Conservation (phyloP, 1,284 basidiomycete species). For the Sphagnurus paluster region DNA sequence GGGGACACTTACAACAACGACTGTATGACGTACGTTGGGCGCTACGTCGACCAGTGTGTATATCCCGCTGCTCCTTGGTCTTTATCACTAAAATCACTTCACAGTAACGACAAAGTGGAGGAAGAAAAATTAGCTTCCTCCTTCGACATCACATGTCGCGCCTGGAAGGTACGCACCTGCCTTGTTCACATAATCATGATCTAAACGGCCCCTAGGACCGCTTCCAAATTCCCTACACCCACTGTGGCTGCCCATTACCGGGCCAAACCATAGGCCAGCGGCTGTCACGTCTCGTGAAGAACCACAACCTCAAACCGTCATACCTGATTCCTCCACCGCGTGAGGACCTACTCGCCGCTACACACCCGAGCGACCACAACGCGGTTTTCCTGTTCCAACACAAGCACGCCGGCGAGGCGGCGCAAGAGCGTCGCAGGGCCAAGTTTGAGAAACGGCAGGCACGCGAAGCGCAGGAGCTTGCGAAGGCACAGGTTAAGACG, state of each 20-base stretch:
- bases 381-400: slow-evolving; percentile 5
- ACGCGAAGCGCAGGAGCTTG: background rate
- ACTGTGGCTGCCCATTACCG: slow-evolving; percentile 49
- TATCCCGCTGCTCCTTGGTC: background rate
- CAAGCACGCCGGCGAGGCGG: background rate
- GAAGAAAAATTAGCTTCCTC: slow-evolving; percentile 31
- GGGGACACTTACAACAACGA: slow-evolving; percentile 27
- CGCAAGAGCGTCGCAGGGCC: slow-evolving; percentile 1
- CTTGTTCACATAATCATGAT: background rate
- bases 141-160: slow-evolving; percentile 42
- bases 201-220: slow-evolving; percentile 26
- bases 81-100: background rate
- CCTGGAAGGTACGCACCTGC: slow-evolving; percentile 32
- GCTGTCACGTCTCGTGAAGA: slow-evolving; percentile 31
- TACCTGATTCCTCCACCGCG: slow-evolving; percentile 30
- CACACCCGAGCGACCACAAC: slow-evolving; percentile 37
- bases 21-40: slow-evolving; percentile 27
- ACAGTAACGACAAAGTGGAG: slow-evolving; percentile 42
- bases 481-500: background rate
- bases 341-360: slow-evolving; percentile 32
- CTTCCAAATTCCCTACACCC: slow-evolving; percentile 40
- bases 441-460: slow-evolving; percentile 1
- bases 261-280: slow-evolving; percentile 41
- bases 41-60: slow-evolving; percentile 38
- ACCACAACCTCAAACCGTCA: slow-evolving; percentile 13